These are phyloP conservation scores for Colletotrichum brevisporum DNA, from an alignment of 2,329 filamentous ascomycete species.

Conservation along the genomic window DNA sequence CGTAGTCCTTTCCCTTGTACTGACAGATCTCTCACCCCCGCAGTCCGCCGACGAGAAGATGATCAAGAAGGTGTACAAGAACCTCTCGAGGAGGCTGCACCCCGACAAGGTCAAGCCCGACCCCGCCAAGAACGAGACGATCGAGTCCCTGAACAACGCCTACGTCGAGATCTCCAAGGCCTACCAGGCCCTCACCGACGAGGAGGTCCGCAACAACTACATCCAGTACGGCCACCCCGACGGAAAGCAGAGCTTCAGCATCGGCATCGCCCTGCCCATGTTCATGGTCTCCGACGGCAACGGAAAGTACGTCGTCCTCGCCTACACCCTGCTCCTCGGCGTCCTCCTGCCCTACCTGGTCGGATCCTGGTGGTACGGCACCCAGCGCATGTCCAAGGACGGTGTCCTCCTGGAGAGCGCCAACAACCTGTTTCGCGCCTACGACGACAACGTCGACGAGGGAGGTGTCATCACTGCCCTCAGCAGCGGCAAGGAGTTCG, in stretches of 20 bases:
- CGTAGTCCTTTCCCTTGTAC: slow-evolving; percentile 2
- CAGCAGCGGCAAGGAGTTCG: slow-evolving; percentile 89
- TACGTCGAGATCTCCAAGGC: slow-evolving; percentile 98
- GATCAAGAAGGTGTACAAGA: slow-evolving; percentile 93
- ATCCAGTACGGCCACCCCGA: slow-evolving; percentile 96
- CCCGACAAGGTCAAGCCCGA: slow-evolving; percentile 94
- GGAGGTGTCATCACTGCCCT: slow-evolving; percentile 85
- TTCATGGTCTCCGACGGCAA: slow-evolving; percentile 94
- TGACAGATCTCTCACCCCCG: slow-evolving; percentile 14
- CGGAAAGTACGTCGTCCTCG: slow-evolving; percentile 92
- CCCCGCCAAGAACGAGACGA: slow-evolving; percentile 87
- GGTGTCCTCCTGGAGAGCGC: slow-evolving; percentile 93
- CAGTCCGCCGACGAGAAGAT: slow-evolving; percentile 85
- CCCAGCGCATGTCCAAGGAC: slow-evolving; percentile 92
- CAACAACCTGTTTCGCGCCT: slow-evolving; percentile 94
- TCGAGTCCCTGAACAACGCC: slow-evolving; percentile 85
- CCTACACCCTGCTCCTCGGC: slow-evolving; percentile 90
- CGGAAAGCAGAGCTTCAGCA: slow-evolving; percentile 98
- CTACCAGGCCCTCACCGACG: slow-evolving; percentile 97
- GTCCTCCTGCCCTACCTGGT: slow-evolving; percentile 93
- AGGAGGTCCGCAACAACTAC: slow-evolving; percentile 97
- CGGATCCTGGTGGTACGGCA: slow-evolving; percentile 99
- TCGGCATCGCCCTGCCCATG: slow-evolving; percentile 94
- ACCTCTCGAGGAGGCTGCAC: slow-evolving; percentile 87
- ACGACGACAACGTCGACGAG: slow-evolving; percentile 85